Percentiles rank a stretch among this genome's conserved stretches.
Conservation (phyloP, 164 flowering plant species). For the Vitis rotundifolia region DNA sequence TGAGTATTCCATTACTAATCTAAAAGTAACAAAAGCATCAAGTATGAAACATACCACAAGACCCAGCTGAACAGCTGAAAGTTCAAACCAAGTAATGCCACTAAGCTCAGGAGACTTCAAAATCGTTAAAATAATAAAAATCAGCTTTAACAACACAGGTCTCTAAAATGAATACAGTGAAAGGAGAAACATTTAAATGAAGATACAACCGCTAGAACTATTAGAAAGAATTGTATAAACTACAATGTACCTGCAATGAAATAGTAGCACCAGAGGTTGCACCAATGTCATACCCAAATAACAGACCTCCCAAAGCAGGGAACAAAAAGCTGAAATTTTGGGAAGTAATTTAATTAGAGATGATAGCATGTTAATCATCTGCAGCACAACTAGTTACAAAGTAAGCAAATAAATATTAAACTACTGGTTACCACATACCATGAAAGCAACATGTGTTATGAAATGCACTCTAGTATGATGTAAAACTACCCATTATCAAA, state of each 20-base stretch:
- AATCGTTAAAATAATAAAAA: not conserved
- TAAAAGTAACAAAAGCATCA: slow-evolving; percentile 1
- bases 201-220: slow-evolving; percentile 2
- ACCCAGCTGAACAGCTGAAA: slow-evolving; percentile 89
- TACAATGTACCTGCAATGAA: slow-evolving; percentile 70
- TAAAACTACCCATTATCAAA: not conserved
- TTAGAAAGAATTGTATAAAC: not conserved
- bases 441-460: too few species aligned
- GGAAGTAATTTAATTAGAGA: not conserved
- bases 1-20: not conserved
- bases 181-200: not conserved
- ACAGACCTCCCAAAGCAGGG: slow-evolving; percentile 94
- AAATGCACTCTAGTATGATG: too few species aligned
- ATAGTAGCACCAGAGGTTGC: slow-evolving; percentile 97
- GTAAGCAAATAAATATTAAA: not conserved
- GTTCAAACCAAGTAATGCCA: slow-evolving; percentile 86
- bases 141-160: too few species aligned
- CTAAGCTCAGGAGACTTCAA: slow-evolving; percentile 86
- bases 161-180: not conserved
- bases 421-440: too few species aligned
- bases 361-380: not conserved
- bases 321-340: slow-evolving; percentile 64
- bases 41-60: slow-evolving; percentile 68
- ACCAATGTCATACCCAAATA: slow-evolving; percentile 98
- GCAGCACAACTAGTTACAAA: not conserved